Evolutionary conservation across 441 rosid genomes (phyloP).

Genomic region (Populus hybrid): DNA sequence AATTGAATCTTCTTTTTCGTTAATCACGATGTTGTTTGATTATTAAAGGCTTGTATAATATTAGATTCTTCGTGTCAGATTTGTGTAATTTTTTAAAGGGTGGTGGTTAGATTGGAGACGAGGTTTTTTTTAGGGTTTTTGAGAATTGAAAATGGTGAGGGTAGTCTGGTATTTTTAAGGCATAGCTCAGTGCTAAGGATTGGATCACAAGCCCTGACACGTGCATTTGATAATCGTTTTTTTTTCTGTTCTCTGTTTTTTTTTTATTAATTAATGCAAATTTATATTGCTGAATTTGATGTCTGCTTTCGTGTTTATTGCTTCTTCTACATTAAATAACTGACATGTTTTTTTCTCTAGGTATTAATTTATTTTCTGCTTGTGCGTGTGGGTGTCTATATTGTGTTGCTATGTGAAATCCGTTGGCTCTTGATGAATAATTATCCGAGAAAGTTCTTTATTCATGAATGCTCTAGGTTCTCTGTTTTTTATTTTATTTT

Average conservation of each 20-base stretch:
- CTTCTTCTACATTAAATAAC: not conserved
- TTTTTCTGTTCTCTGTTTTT: not conserved
- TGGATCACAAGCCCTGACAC: slow-evolving; percentile 17
- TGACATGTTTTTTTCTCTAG: slow-evolving; percentile 7
- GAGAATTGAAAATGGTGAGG: slow-evolving; percentile 26
- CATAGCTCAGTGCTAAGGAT: not conserved
- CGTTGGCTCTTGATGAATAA: not conserved
- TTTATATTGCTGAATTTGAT: not conserved
- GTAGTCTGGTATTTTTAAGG: slow-evolving; percentile 21
- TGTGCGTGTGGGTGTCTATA: not conserved
- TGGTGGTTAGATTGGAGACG: slow-evolving; percentile 7
- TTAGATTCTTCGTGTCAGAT: slow-evolving; percentile 5
- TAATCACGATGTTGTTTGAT: not conserved
- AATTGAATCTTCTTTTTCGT: not conserved
- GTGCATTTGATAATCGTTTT: slow-evolving; percentile 3
- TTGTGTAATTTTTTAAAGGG: not conserved
- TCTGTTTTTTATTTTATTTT: not conserved
- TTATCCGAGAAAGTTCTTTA: not conserved
- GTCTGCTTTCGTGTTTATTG: not conserved
- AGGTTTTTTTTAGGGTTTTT: slow-evolving; percentile 15
- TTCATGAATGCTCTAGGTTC: not conserved
- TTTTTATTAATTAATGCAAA: not conserved
- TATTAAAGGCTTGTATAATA: not conserved
- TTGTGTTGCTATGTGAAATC: not conserved
- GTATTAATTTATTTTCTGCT: not conserved